These are phyloP conservation scores for Candida boidinii DNA, from an alignment of 805 yeast species.

Conservation along the genomic window DNA sequence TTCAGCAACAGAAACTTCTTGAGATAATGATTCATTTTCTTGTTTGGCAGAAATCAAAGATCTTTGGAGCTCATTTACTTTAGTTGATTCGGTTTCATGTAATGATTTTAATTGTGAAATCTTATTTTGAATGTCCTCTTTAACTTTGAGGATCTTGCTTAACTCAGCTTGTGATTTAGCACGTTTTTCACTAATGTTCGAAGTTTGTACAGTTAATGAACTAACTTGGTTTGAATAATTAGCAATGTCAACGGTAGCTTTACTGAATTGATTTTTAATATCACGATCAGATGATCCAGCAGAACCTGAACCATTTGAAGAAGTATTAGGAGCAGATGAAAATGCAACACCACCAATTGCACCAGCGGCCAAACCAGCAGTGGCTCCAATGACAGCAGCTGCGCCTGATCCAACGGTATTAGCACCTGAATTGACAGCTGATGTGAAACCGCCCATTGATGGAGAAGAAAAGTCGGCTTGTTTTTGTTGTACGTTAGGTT, in stretches of 20 bases:
- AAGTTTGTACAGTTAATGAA: constrained; percentile 69
- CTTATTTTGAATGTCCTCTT: constrained; percentile 67
- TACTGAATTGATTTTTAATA: constrained; percentile 61
- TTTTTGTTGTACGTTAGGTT: background rate
- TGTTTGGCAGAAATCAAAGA: constrained; percentile 47
- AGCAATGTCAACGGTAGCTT: constrained; percentile 79
- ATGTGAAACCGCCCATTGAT: constrained; percentile 4
- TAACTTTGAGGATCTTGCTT: constrained; percentile 53
- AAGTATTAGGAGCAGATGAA: constrained; percentile 7
- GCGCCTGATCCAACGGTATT: constrained; percentile 5
- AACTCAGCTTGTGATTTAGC: constrained; percentile 71
- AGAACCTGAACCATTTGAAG: constrained; percentile 28
- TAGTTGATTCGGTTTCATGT: constrained; percentile 72
- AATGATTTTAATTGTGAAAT: constrained; percentile 55
- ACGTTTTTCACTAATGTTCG: constrained; percentile 61
- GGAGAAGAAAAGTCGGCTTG: constrained; percentile 2
- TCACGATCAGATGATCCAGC: constrained; percentile 44
- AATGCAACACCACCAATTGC: constrained; percentile 7
- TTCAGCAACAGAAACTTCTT: constrained; percentile 69
- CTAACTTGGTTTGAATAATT: constrained; percentile 78
- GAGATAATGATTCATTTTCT: constrained; percentile 62
- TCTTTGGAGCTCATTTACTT: constrained; percentile 64
- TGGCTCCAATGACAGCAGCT: constrained; percentile 6
- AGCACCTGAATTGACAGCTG: constrained; percentile 11
- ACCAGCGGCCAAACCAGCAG: constrained; percentile 5